A percentile compares a stretch with the other conserved stretches of the same genome.
phyloP scores from a whole-genome alignment of 1,284 basidiomycete genomes.

The Malassezia arunalokei region DNA sequence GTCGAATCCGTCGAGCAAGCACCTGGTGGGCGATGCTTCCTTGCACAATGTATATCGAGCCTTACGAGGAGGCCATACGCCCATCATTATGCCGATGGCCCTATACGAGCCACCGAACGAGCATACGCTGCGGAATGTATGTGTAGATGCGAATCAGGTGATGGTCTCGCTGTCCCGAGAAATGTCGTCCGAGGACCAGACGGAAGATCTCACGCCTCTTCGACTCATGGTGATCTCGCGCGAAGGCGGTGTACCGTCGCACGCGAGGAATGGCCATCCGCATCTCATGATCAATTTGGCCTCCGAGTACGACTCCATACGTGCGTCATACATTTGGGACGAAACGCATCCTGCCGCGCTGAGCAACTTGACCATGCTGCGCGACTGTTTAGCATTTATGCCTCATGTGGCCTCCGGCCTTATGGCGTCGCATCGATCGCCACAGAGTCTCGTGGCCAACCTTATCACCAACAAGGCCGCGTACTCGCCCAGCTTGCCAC shows the following conservation, averaged over 20 bases:
- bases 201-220: conserved; percentile 51
- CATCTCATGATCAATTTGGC: conserved; percentile 90
- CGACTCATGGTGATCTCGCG: conserved; percentile 95
- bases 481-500: conserved; percentile 83
- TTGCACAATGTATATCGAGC: conserved; percentile 55
- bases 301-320: conserved; percentile 76
- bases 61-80: conserved; percentile 81
- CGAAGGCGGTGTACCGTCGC: conserved; percentile 92
- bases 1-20: background rate
- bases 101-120: conserved; percentile 56
- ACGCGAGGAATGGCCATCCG: conserved; percentile 82
- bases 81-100: conserved; percentile 86
- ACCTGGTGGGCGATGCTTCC: conserved; percentile 7
- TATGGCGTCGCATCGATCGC: conserved; percentile 92
- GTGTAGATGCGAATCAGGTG: conserved; percentile 79
- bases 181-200: conserved; percentile 53
- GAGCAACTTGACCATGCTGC: conserved; percentile 72
- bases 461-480: conserved; percentile 97
- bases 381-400: conserved; percentile 81
- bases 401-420: conserved; percentile 82
- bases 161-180: conserved; percentile 75
- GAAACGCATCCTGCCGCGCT: conserved; percentile 72
- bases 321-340: conserved; percentile 76
- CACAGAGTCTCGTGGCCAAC: conserved; percentile 86
- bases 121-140: conserved; percentile 57